Evolutionary conservation across 306 rosid species (phyloP), one percentile per base, ranked within the genome.

Genomic region (Prunus mongolica): DNA sequence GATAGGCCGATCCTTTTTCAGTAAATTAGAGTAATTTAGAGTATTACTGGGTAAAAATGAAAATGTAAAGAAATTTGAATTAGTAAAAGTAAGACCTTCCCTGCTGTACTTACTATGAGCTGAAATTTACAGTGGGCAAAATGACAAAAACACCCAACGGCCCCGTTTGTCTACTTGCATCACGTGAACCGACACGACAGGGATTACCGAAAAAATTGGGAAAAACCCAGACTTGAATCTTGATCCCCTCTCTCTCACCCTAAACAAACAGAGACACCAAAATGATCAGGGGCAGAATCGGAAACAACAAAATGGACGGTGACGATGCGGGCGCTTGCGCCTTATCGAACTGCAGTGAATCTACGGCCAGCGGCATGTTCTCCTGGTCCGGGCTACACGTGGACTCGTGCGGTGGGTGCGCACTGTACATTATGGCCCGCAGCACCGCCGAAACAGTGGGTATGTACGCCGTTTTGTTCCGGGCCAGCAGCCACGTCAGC

Each of bases 281-380:
- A 45, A 83, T 22, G 79, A 89, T 55, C 69, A 87, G 60, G 85
- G 92, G 84, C 79, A 92, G n/a, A 62, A 92, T 1, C 50, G 81
- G 81, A 52, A 80, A 19, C 3, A 41, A 9, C 5, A 79, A 80
- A 44, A 68, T 27, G 7, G 79, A 80, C 77, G 79, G 67, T 6
- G 80, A 76, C 2, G 80, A 77, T 69, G 80, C 50, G 19, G 86
- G 5, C 8, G 89, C 86, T 13, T 74, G 50, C 6, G 85, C 87
- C 44, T 71, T 84, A 25, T 89, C 93, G 76, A 95, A 86, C 86
- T 92, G 96, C 8, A 90, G 75, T 0, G 99, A 95, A 78, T 95
- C 99, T 18, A 95, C 99, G 89, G 99, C 99, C 71, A 95, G 83
- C 0, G 99, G 99, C 97, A 95, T 90, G 93, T 95, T 95, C 80